Base-by-base conservation (phyloP, 73 alveolate species). In the Paramecium primaurelia region DNA sequence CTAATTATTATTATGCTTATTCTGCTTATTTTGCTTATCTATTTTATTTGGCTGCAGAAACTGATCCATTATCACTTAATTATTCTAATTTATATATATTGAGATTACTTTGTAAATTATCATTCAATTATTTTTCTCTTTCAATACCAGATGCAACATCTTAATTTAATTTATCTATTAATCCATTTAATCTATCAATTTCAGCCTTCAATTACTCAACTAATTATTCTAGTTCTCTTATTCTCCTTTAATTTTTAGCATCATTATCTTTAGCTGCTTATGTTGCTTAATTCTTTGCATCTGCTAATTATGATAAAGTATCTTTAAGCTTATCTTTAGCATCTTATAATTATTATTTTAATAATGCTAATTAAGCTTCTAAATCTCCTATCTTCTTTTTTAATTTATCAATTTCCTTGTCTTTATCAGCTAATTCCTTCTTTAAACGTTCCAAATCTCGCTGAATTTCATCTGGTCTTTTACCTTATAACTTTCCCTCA, bases 261-360 rank as follows among this genome's bases (percentile, higher is more conserved):
- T 80, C 91, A 80, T 80, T 80, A 12, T 80, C 91, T 20, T 49
- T 80, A 18, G 71, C 73, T 11, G 71, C 45, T 26, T 80, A 47
- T 3, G 11, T 26, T 16, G 58, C 58, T n/a, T 80, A 47, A 45
- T 49, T 42, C 58, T 80, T 80, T 11, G 71, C 77, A 25, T 80
- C 91, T 22, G 75, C 51, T 10, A 80, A 10, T 73, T 73, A 73
- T 3, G 37, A 38, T 16, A n/a, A 73, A 34, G 87, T 68, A 40
- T 45, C 75, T 25, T 47, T 80, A 2, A 45, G 30, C 38, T 42
- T 28, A 44, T 80, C 71, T 45, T 80, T 80, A 44, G 91, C 75
- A 45, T 80, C 91, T 18, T 49, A 20, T 20, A 47, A 47, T 47
- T 80, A 80, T 32, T 42, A 16, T 80, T 49, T 80, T 42, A 80